A percentile compares a stretch with the other conserved stretches of the same genome.
phyloP scores from a whole-genome alignment of 495 filamentous ascomycete species.

The Xeromyces bisporus region DNA sequence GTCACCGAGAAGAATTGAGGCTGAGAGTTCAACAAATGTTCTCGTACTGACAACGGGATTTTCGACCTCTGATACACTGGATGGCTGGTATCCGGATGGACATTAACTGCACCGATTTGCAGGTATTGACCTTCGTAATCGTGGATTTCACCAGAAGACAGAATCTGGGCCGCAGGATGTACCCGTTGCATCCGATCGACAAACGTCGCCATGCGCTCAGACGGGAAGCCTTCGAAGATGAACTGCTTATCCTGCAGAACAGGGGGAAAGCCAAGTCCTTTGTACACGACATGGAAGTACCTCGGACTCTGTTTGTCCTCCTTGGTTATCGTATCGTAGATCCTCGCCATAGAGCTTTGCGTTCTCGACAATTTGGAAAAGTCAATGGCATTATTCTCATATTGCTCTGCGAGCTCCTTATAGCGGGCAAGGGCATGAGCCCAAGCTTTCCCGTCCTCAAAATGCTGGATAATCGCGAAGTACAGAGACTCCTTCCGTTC shows the following conservation, averaged over 20 bases:
- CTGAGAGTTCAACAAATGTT: conserved; percentile 63
- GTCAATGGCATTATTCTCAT: conserved; percentile 78
- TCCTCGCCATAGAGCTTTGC: conserved; percentile 80
- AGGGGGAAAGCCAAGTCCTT: conserved; percentile 74
- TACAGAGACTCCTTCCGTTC: conserved; percentile 86
- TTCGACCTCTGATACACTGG: conserved; percentile 78
- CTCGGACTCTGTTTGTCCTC: conserved; percentile 59
- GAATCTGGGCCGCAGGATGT: conserved; percentile 73
- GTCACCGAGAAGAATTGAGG: conserved; percentile 60
- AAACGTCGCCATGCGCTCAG: conserved; percentile 63
- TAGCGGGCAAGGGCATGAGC: conserved; percentile 78
- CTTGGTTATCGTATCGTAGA: conserved; percentile 75
- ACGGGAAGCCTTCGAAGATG: conserved; percentile 67
- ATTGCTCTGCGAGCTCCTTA: conserved; percentile 75
- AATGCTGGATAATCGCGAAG: conserved; percentile 85
- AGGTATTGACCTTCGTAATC: conserved; percentile 89
- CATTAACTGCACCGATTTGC: conserved; percentile 61
- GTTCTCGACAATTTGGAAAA: conserved; percentile 79
- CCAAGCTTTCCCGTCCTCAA: conserved; percentile 88
- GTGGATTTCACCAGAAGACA: conserved; percentile 51
- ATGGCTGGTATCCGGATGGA: conserved; percentile 66
- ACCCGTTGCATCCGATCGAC: conserved; percentile 86
- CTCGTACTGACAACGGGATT: conserved; percentile 63
- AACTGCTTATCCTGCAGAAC: conserved; percentile 79
- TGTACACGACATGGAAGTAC: conserved; percentile 87